Conservation (phyloP, 768 basidiomycete species). For the Trametes villosa region DNA sequence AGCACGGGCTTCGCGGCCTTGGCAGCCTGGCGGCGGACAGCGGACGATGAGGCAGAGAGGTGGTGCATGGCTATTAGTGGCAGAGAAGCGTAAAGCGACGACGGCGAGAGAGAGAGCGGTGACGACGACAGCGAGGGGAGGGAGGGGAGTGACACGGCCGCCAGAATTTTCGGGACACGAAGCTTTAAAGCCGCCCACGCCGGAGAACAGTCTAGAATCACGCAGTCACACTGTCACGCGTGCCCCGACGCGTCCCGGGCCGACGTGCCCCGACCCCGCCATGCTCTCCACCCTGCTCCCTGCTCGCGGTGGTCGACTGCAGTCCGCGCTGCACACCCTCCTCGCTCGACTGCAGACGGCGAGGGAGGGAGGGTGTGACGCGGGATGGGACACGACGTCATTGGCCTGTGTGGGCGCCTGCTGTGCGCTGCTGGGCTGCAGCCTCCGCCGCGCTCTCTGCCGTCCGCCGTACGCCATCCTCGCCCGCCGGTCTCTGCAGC, state of each 20-base stretch:
- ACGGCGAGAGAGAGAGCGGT: slow-evolving; percentile 19
- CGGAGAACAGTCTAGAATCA: slow-evolving; percentile 40
- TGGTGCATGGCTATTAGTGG: slow-evolving; percentile 75
- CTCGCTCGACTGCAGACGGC: no score
- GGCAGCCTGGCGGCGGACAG: slow-evolving; percentile 68
- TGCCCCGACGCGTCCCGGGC: neutral
- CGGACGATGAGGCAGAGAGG: slow-evolving; percentile 68
- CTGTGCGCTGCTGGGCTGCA: no score
- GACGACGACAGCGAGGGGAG: slow-evolving; percentile 11
- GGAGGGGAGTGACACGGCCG: slow-evolving; percentile 22
- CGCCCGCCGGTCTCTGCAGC: no score
- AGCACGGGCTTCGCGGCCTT: slow-evolving; percentile 57
- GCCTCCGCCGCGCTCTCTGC: no score
- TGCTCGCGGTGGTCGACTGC: no score
- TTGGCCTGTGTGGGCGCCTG: no score
- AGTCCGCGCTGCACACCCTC: neutral
- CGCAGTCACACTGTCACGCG: slow-evolving; percentile 29
- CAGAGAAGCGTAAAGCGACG: slow-evolving; percentile 15
- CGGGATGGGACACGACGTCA: no score
- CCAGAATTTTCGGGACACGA: slow-evolving; percentile 15
- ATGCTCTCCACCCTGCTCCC: neutral
- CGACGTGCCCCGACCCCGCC: neutral
- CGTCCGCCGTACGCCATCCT: no score
- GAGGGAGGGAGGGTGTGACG: no score
- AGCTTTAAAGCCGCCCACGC: slow-evolving; percentile 32